Evolutionary conservation across 2,329 filamentous ascomycete genomes (phyloP), one percentile per base, ranked within the genome.

Genomic region (Raffaelea arxii): DNA sequence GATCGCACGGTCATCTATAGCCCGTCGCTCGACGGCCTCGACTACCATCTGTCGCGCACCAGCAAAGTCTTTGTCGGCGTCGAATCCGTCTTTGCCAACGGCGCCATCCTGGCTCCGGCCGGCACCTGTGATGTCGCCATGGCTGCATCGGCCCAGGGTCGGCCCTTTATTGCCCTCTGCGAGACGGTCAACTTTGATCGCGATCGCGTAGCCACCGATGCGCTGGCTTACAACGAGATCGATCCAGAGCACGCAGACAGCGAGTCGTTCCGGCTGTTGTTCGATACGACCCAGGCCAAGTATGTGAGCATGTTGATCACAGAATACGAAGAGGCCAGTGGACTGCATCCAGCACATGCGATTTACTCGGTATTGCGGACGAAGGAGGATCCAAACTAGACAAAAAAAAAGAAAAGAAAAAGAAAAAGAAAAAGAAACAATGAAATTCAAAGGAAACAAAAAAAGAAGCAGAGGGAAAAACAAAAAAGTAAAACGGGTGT

Each of bases 51-150:
- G 44, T 78, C 80, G 52, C 60, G 64, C 38, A 66, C 72, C 2
- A 85, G 82, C 6, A 81, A 83, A 56, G 81, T 92, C 10, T 77
- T 97, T 44, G 72, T 98, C 2, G 90, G 89, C 12, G 89, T 90
- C 4, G 90, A 96, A 61, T 86, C 88, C 35, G 92, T 98, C 80
- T 92, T 95, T 68, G 90, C 86, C 55, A 97, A 97, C 64, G 92
- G 92, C 7, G 78, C 86, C 27, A 75, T 98, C 56, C 94, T 94
- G 64, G 91, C 86, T 4, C 80, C 89, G 19, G 80, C 88, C 10
- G 92, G 92, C 50, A 95, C 90, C 4, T 87, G 86, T 22, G 78
- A 92, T 49, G 77, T 97, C 10, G 90, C 91, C 18, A 84, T 92
- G 70, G 80, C 84, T 1, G 91, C 90, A 6, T 79, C 82, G 44